Conservation (phyloP, 2,329 filamentous ascomycete genomes). For the Claviceps lovelessii region DNA sequence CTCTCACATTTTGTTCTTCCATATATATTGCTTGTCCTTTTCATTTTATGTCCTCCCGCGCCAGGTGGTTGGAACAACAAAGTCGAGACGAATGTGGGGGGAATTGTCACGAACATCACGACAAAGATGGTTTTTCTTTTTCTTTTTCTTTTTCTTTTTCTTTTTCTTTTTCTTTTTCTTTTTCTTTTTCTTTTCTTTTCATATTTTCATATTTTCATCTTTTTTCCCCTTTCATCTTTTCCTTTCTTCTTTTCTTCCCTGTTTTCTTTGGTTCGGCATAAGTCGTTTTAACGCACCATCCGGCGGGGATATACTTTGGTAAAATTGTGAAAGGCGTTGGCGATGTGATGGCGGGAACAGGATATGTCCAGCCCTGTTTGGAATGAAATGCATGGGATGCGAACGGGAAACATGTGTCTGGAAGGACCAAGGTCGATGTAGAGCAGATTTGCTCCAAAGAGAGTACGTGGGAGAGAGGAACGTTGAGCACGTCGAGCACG, state of each 20-base stretch:
- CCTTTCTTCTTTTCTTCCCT: background rate
- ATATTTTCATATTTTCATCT: background rate
- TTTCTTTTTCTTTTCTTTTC: background rate
- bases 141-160: background rate
- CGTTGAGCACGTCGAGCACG: background rate
- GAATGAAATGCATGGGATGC: background rate
- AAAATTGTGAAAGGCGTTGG: slow-evolving; percentile 2
- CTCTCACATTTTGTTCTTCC: background rate
- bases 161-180: no score
- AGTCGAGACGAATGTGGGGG: background rate
- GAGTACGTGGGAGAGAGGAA: background rate
- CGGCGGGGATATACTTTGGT: background rate
- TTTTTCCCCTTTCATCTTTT: no score
- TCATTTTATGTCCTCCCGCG: background rate
- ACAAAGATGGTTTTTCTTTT: background rate
- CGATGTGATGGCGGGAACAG: background rate
- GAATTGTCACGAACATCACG: slow-evolving; percentile 3
- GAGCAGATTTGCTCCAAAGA: background rate
- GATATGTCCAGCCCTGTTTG: background rate
- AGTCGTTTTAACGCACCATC: background rate
- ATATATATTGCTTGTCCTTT: background rate
- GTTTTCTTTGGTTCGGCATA: background rate
- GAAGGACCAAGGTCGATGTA: background rate
- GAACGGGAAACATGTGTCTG: background rate
- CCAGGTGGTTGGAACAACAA: background rate